These are phyloP conservation scores for Monosporascus sp. DNA, from an alignment of 2,329 filamentous ascomycete genomes.

Conservation along the genomic window DNA sequence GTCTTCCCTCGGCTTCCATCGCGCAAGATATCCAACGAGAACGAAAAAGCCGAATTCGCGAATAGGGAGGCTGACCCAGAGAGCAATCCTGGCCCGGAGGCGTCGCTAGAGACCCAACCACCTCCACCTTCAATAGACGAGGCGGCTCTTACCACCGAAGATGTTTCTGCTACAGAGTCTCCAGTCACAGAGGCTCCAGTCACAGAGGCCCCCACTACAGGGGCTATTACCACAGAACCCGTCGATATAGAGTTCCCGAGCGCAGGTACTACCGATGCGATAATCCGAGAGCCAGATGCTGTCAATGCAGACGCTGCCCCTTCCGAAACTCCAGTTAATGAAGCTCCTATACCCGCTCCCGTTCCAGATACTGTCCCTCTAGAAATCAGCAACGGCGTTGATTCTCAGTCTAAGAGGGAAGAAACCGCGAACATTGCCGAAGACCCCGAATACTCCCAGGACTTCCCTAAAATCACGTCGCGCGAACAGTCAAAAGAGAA, in stretches of 20 bases:
- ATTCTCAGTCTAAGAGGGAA: slow-evolving; percentile 4
- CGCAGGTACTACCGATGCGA: background rate
- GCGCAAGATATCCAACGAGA: slow-evolving; percentile 33
- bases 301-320: no score
- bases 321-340: background rate
- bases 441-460: slow-evolving; percentile 2
- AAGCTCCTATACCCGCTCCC: background rate
- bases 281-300: no score
- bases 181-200: background rate
- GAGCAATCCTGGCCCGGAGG: background rate
- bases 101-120: background rate
- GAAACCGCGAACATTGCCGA: background rate
- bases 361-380: background rate
- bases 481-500: background rate
- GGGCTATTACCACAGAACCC: background rate
- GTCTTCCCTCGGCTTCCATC: slow-evolving; percentile 8
- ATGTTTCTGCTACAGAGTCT: background rate
- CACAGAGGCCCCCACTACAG: background rate
- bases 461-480: slow-evolving; percentile 10
- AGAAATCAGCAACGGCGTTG: background rate
- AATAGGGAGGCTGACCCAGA: background rate
- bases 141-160: background rate
- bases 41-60: slow-evolving; percentile 22
- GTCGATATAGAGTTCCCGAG: background rate
- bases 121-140: background rate